Evolutionary conservation across 73 alveolate species (phyloP).

Genomic region (Uronychia setigera): DNA sequence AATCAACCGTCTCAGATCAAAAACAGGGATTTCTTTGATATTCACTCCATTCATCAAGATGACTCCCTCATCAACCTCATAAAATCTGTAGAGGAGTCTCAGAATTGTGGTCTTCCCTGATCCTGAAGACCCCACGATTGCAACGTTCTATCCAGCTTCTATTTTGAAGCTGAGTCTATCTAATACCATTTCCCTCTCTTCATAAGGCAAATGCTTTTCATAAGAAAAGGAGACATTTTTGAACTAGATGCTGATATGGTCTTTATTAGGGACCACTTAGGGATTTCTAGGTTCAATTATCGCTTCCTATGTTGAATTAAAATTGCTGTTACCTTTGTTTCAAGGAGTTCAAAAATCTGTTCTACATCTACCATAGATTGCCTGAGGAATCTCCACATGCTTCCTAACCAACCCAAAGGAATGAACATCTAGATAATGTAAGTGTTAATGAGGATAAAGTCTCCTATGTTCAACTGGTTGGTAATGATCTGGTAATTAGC

Average conservation of each 20-base stretch:
- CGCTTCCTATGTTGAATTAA: slow-evolving; percentile 3
- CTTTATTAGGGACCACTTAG: background rate
- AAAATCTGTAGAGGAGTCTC: slow-evolving; percentile 78
- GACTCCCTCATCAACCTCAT: slow-evolving; percentile 67
- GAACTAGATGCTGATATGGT: slow-evolving; percentile 47
- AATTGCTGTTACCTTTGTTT: background rate
- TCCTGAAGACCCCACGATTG: slow-evolving; percentile 88
- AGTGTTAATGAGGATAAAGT: background rate
- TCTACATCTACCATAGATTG: slow-evolving; percentile 44
- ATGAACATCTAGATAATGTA: slow-evolving; percentile 46
- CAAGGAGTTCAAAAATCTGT: slow-evolving; percentile 44
- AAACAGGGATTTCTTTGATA: slow-evolving; percentile 38
- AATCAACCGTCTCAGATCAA: slow-evolving; percentile 58
- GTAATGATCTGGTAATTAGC: slow-evolving; percentile 6
- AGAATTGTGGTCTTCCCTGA: slow-evolving; percentile 85
- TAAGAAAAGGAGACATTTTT: slow-evolving; percentile 52
- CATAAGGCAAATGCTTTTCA: slow-evolving; percentile 20
- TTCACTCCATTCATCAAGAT: slow-evolving; percentile 67
- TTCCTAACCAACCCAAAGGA: slow-evolving; percentile 45
- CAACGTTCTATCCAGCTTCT: slow-evolving; percentile 71
- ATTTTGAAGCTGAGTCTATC: slow-evolving; percentile 46
- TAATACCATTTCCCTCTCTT: slow-evolving; percentile 24
- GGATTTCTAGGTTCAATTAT: slow-evolving; percentile 50
- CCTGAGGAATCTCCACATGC: slow-evolving; percentile 27
- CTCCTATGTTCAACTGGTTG: background rate